phyloP scores from a whole-genome alignment of 352 stramenopile genomes.

The Phytopythium mirpurense region DNA sequence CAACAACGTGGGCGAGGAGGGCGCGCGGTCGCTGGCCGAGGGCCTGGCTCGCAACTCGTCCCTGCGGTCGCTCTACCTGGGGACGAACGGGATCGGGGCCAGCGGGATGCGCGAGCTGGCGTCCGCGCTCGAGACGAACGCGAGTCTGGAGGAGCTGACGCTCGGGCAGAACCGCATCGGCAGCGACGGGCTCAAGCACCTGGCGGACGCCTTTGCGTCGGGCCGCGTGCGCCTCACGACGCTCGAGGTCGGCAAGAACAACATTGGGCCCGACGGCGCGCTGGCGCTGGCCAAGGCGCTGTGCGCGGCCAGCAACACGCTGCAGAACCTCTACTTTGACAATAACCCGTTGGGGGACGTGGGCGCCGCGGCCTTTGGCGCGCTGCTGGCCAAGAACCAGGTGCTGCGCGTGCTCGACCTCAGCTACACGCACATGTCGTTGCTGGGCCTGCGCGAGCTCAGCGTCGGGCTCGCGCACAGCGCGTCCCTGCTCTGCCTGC shows the following conservation, averaged over 20 bases:
- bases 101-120: constrained; percentile 58
- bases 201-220: constrained; percentile 54
- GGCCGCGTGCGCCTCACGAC: constrained; percentile 50
- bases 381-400: constrained; percentile 61
- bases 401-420: constrained; percentile 71
- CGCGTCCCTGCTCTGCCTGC: constrained; percentile 53
- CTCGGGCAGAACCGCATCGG: constrained; percentile 76
- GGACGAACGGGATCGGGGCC: constrained; percentile 73
- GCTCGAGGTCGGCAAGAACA: constrained; percentile 78
- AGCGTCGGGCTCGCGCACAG: constrained; percentile 64
- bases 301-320: constrained; percentile 26
- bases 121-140: constrained; percentile 49
- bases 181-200: constrained; percentile 43
- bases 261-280: constrained; percentile 58
- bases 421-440: constrained; percentile 78
- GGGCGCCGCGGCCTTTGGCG: constrained; percentile 60
- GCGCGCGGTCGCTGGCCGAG: constrained; percentile 39
- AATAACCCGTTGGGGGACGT: constrained; percentile 82
- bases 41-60: constrained; percentile 46
- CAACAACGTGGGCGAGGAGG: constrained; percentile 82
- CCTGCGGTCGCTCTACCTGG: constrained; percentile 65
- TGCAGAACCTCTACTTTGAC: constrained; percentile 84
- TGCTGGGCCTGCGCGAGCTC: constrained; percentile 67
- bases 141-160: constrained; percentile 59
- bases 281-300: constrained; percentile 67